Percentiles rank a stretch among this genome's conserved stretches.
phyloP scores from a whole-genome alignment of 257 asterid species.

The Solanum neorickii region DNA sequence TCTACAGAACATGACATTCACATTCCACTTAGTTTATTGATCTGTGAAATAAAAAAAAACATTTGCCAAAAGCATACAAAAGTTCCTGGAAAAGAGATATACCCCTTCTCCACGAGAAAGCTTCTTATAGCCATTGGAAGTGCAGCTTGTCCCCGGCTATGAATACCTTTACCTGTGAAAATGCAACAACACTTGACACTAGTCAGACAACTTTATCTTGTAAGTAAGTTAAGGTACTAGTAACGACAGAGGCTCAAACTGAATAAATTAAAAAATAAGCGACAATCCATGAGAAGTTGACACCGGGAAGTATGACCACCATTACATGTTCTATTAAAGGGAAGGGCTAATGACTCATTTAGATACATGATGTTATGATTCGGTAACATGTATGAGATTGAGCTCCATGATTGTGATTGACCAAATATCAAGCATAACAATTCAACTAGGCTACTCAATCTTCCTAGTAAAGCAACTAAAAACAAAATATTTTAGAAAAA shows the following conservation, averaged over 20 bases:
- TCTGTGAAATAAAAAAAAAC: not conserved
- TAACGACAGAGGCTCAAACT: not conserved
- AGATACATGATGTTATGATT: not conserved
- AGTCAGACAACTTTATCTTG: not conserved
- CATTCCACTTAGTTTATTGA: not conserved
- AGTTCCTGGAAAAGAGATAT: not conserved
- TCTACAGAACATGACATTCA: conserved; percentile 16
- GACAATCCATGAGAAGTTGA: not conserved
- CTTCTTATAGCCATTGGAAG: conserved; percentile 66
- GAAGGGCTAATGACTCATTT: not conserved
- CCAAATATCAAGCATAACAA: not conserved
- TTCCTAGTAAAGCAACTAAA: not conserved
- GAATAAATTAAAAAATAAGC: not conserved
- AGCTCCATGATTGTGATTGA: not conserved
- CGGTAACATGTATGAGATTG: not conserved
- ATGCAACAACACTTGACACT: not conserved
- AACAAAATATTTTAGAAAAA: not conserved
- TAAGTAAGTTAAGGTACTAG: not conserved
- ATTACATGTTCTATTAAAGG: not conserved
- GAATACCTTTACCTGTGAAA: conserved; percentile 69
- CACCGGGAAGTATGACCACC: not conserved
- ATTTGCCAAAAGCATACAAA: not conserved
- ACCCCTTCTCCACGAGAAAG: conserved; percentile 64
- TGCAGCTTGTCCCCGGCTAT: conserved; percentile 72
- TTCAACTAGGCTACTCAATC: not conserved